Base-by-base conservation (phyloP, 179 eudicot genomes). In the Drosera spatulata region DNA sequence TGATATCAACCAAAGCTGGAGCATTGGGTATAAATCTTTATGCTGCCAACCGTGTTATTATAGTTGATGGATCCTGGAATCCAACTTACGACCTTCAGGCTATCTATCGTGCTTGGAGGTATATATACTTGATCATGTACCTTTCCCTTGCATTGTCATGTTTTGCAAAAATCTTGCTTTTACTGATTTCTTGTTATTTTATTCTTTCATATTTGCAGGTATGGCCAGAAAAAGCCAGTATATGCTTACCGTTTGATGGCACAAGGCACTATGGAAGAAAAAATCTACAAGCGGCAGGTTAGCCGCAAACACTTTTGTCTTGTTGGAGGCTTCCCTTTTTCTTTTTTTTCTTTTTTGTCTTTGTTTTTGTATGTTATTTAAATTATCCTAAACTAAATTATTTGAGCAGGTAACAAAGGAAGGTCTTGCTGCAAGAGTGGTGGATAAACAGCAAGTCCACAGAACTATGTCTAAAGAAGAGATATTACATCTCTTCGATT, bases 61-160 rank as follows among this genome's bases (percentile, higher is more conserved):
- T 93, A 60, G 83, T 93, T 59, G 99, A 93, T 77, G 97, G 97
- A 58, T 85, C 97, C 52, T 93, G 99, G 99, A 93, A 93, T 62
- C 99, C 99, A 38, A 93, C 99, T 53, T 69, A 86, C 70, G 99
- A 93, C 80, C 99, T 93, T 78, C 99, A 93, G 75, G 99, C 99
- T 56, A 93, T 93, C 66, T 93, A 73, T 68, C 84, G 99, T 53
- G 99, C 73, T 72, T 93, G 99, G 99, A 85, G 99, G 99, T 78
- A 40, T 63, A n/a, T 93, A 93, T 68, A 93, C 89, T 54, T 67
- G 61, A 37, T 42, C 33, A 22, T 22, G 33, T 1, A 22, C 33
- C 33, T 22, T 22, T 22, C 33, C 33, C 49, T 6, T 50, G 46
- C n/a, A 14, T 33, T 53, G 38, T 40, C 39, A 41, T 13, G 14